These are phyloP conservation scores for Clonostachys chloroleuca DNA, from an alignment of 2,329 filamentous ascomycete genomes.

Conservation along the genomic window DNA sequence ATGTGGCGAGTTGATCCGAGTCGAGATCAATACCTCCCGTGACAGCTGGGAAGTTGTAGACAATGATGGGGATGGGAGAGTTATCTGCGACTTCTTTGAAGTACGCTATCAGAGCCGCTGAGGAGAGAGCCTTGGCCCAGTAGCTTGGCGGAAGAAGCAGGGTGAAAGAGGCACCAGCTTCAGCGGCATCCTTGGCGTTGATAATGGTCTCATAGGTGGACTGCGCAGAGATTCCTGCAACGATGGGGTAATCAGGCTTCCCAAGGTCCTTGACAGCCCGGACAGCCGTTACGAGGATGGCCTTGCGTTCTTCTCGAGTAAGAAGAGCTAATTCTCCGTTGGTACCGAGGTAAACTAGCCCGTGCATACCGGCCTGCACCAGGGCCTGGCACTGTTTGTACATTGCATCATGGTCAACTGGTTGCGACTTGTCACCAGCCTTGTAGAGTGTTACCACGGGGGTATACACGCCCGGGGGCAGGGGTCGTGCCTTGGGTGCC, in stretches of 20 bases:
- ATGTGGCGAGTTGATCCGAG: slow-evolving; percentile 54
- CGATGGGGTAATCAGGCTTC: slow-evolving; percentile 29
- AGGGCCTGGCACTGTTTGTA: slow-evolving; percentile 34
- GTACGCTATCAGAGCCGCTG: slow-evolving; percentile 50
- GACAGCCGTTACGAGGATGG: slow-evolving; percentile 29
- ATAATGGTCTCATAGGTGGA: slow-evolving; percentile 62
- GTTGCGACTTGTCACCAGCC: slow-evolving; percentile 23
- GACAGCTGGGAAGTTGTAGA: slow-evolving; percentile 67
- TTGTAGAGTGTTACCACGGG: slow-evolving; percentile 42
- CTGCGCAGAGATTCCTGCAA: slow-evolving; percentile 35
- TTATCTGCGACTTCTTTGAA: slow-evolving; percentile 58
- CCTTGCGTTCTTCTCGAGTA: slow-evolving; percentile 29
- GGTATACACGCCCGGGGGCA: slow-evolving; percentile 38
- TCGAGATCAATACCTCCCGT: slow-evolving; percentile 61
- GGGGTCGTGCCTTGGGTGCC: slow-evolving; percentile 24
- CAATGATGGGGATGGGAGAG: slow-evolving; percentile 61
- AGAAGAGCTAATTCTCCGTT: slow-evolving; percentile 40
- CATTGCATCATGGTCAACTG: slow-evolving; percentile 37
- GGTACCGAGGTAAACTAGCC: slow-evolving; percentile 40
- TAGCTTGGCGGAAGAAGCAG: slow-evolving; percentile 73
- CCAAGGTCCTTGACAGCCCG: slow-evolving; percentile 27
- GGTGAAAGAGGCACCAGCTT: slow-evolving; percentile 67
- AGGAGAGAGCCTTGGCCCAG: slow-evolving; percentile 53
- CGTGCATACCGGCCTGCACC: slow-evolving; percentile 35
- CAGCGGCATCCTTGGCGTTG: slow-evolving; percentile 61